Base-by-base conservation (phyloP, 192 early-diverging fungal genomes). In the Cetraspora pellucida region DNA sequence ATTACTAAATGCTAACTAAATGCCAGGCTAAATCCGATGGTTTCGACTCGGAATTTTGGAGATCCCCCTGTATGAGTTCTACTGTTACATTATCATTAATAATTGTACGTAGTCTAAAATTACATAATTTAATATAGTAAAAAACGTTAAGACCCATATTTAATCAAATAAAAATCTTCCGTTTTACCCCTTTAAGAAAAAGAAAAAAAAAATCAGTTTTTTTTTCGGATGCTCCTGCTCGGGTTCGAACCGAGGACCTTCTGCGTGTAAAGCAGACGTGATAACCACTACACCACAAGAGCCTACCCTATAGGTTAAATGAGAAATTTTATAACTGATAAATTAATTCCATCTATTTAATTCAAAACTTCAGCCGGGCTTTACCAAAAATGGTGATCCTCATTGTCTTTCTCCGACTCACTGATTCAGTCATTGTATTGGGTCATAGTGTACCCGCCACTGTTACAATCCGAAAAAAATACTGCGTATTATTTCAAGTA, bases 271-370 rank as follows among this genome's bases (percentile, higher is more conserved):
- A 71, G 69, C 69, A 71, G 49, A 71, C 69, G 69, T 71, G 69
- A 71, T 71, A 71, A 71, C 69, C 69, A 71, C 69, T 71, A 71
- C 69, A 71, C 69, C 69, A 71, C 69, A 71, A 54, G 52, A 54
- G 69, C 69, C 50, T 65, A 5, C 23, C 13, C 19, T 54, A 14
- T 54, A n/a, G 19, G 19, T 54, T 14, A 19, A 14, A 0, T 0
- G 2, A 19, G 19, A 54, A 54, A 16, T n/a, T 14, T 4, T 19
- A 54, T 16, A 54, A 54, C 13, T n/a, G 5, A 19, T 54, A n/a
- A 54, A 54, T 54, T n/a, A 13, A 13, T 49, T 10, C 16, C 4
- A 54, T 54, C 19, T 16, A 16, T 16, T 54, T 13, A 52, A 19
- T 14, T 19, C 19, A 19, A 19, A 5, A 13, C 11, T 49, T 49